Evolutionary conservation across 768 basidiomycete genomes (phyloP), one percentile per base, ranked within the genome.

Genomic region (Podaxis mareebaensis): DNA sequence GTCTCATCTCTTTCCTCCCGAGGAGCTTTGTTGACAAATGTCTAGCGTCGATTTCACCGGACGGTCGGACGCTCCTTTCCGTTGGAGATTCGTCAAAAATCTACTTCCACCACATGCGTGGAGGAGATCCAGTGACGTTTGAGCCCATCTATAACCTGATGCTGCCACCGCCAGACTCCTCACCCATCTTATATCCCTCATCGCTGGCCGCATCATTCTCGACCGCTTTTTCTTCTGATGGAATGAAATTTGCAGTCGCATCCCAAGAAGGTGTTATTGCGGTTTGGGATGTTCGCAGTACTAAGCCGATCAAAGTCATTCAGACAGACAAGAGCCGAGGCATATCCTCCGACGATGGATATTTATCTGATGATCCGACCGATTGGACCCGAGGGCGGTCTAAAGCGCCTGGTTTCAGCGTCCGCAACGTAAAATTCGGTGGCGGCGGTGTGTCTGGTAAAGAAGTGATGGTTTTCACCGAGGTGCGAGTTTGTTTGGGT

Each of bases 311-410:
- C 30, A 65, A 67, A 38, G 65, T 67, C 24, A 65, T 63, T 46
- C 67, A 67, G 63, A 65, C 65, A 11, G 65, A 67, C 59, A 67
- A 67, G 59, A 65, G 54, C 53, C 67, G 67, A 17, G 64, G 58
- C 24, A 65, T 66, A 44, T 58, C 63, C 2, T 62, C 64, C 20
- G 64, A 64, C 13, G 64, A 49, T 48, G 66, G 64, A 13, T 61
- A 52, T 15, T 44, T 67, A 10, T 65, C 64, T 11, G 65, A 65
- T 59, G 67, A 67, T 38, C 67, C 67, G 15, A 65, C 67, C 3
- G 62, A 67, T 22, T 67, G 67, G 67, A 65, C 64, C 7, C 61
- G 53, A 13, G 61, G 53, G 36, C 51, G 51, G 38, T 64, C 61
- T 4, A 63, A 56, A 24, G 67, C 67, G 6, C 67, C 67, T 12